Evolutionary conservation across 345 rosid species (phyloP), one percentile per base, ranked within the genome.

Genomic region (Populus tremula): DNA sequence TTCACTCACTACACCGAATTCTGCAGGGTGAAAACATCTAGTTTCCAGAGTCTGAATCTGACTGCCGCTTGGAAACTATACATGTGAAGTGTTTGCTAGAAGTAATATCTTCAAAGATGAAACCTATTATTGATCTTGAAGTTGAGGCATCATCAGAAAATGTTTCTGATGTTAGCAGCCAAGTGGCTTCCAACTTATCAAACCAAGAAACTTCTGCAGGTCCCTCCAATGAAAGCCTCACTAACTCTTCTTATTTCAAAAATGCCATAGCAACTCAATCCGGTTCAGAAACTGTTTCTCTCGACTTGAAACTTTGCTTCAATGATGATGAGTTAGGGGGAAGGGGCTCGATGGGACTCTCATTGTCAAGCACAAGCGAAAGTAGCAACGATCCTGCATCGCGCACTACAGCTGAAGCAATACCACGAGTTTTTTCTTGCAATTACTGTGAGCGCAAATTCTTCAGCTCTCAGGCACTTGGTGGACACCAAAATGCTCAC

Each of bases 111-210:
- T 29, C n/a, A 16, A 35, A 31, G 75, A 92, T 92, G 94, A 86
- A 78, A 76, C 86, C 87, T 5, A 73, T 69, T 61, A 61, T 90
- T 73, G 90, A 89, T 83, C 89, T 92, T 66, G 90, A 89, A 82
- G 69, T 84, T 68, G 92, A 88, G 77, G 89, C 89, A 77, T 66
- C 76, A 27, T 84, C 87, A 2, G 92, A 88, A 83, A 82, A 82
- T 67, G 87, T 82, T 69, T 87, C 91, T 0, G 92, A 88, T 23
- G 78, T 84, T 72, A 81, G 80, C 73, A 90, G 92, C 78, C 94
- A 90, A 82, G 94, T 90, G 18, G 96, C 89, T 36, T 90, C 96
- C 66, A 90, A 85, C 85, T 74, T 88, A 78, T 88, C 90, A 65
- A 76, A 74, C 47, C 88, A 80, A 45, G 88, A 81, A 82, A 73